Conservation (phyloP, 208 protist species). For the Naegleria lovaniensis region DNA sequence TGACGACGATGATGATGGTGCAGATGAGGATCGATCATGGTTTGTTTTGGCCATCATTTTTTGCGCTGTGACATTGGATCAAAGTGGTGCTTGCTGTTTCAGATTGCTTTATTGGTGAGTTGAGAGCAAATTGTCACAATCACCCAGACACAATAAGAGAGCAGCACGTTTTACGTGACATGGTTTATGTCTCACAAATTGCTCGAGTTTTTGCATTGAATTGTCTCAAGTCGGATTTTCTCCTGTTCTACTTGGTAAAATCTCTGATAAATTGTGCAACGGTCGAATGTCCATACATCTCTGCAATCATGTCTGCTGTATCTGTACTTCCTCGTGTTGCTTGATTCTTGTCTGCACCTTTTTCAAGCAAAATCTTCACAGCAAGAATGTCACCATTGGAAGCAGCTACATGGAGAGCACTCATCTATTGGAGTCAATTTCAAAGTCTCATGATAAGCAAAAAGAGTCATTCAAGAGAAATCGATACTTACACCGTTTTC, state of each 20-base stretch:
- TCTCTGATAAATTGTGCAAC: neutral
- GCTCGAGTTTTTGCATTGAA: too few relatives aligned
- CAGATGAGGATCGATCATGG: too few relatives aligned
- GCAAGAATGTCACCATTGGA: neutral
- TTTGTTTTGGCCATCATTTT: too few relatives aligned
- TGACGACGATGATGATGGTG: too few relatives aligned
- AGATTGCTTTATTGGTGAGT: too few relatives aligned
- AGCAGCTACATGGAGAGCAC: neutral
- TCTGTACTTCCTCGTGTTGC: neutral
- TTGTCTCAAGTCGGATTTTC: too few relatives aligned
- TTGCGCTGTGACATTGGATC: too few relatives aligned
- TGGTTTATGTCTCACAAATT: too few relatives aligned
- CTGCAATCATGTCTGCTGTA: neutral
- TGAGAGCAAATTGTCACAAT: too few relatives aligned
- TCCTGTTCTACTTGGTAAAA: neutral
- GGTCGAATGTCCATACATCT: neutral
- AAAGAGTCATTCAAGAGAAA: neutral
- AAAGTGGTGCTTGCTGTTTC: too few relatives aligned
- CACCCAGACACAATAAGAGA: too few relatives aligned
- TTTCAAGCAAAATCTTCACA: neutral
- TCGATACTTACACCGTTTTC: neutral
- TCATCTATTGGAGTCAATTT: neutral
- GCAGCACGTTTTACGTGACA: too few relatives aligned
- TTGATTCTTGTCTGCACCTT: neutral
- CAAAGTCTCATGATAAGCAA: neutral